Evolutionary conservation across 1,284 basidiomycete species (phyloP).

Genomic region (Moniliophthora roreri): DNA sequence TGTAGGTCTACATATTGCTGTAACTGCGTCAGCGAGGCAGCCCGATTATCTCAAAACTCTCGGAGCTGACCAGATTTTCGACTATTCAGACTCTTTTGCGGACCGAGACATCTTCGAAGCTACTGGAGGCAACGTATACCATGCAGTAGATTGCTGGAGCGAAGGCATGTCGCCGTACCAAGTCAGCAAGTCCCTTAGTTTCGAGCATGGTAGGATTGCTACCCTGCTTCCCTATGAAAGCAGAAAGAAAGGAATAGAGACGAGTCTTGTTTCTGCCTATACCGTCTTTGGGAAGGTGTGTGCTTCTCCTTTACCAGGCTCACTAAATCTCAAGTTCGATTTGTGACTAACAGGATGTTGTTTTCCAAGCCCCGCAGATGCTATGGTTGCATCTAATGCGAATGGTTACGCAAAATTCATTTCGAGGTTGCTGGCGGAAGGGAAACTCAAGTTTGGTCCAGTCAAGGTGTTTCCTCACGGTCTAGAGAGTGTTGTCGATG

Average conservation of each 20-base stretch:
- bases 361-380: slow-evolving; percentile 3
- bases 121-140: slow-evolving; percentile 11
- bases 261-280: too few species aligned
- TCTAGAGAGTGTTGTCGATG: slow-evolving; percentile 12
- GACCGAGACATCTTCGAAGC: slow-evolving; percentile 18
- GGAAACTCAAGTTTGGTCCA: slow-evolving; percentile 14
- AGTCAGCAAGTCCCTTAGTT: slow-evolving; percentile 7
- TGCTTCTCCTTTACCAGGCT: too few species aligned
- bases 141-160: slow-evolving; percentile 20
- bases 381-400: slow-evolving; percentile 10
- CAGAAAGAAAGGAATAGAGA: not conserved
- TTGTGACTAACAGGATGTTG: not conserved
- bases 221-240: not conserved
- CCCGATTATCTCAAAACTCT: slow-evolving; percentile 4
- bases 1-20: slow-evolving; percentile 35
- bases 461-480: slow-evolving; percentile 18
- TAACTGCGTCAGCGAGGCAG: slow-evolving; percentile 31
- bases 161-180: slow-evolving; percentile 19
- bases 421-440: slow-evolving; percentile 4
- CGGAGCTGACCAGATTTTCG: slow-evolving; percentile 38
- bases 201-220: slow-evolving; percentile 4
- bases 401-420: slow-evolving; percentile 7
- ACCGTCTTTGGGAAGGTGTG: too few species aligned
- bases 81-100: slow-evolving; percentile 29
- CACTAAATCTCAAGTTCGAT: too few species aligned